Percentiles rank a stretch among this genome's conserved stretches.
phyloP scores from a whole-genome alignment of 768 basidiomycete genomes.

The Mycena galopus region DNA sequence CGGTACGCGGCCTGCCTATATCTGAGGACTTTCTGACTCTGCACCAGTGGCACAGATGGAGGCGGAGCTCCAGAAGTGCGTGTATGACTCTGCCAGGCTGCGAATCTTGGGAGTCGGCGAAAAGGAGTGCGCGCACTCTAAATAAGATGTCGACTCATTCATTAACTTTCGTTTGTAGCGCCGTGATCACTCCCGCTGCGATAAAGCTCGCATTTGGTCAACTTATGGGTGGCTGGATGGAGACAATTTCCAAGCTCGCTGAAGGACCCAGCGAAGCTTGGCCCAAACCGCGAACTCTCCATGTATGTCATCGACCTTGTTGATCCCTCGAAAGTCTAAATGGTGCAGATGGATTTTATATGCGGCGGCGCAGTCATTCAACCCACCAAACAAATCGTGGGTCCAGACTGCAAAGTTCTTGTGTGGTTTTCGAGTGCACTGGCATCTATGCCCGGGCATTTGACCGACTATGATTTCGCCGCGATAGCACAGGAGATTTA shows the following conservation, averaged over 20 bases:
- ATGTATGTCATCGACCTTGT: constrained; percentile 5
- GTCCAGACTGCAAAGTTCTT: constrained; percentile 19
- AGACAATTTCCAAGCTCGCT: background rate
- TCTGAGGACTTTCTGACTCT: too few species aligned
- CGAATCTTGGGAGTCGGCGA: constrained; percentile 18
- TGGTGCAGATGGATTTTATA: constrained; percentile 19
- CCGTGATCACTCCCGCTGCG: too few species aligned
- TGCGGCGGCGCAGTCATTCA: constrained; percentile 6
- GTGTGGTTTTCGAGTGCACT: constrained; percentile 9
- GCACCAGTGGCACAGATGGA: constrained; percentile 18
- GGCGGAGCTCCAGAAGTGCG: background rate
- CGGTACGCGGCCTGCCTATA: constrained; percentile 1
- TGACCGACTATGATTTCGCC: constrained; percentile 18
- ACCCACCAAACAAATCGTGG: constrained; percentile 11
- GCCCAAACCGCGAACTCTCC: constrained; percentile 15
- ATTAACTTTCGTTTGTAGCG: too few species aligned
- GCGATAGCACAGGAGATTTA: constrained; percentile 9
- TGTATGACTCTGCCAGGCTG: constrained; percentile 11
- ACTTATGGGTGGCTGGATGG: constrained; percentile 12
- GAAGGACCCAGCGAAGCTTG: background rate
- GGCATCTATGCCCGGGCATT: background rate
- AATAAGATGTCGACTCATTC: background rate
- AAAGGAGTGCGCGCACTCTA: constrained; percentile 2
- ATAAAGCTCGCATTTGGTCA: too few species aligned
- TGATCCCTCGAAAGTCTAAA: too few species aligned